Base-by-base conservation (phyloP, 768 basidiomycete species). In the Daedaleopsis nitida region DNA sequence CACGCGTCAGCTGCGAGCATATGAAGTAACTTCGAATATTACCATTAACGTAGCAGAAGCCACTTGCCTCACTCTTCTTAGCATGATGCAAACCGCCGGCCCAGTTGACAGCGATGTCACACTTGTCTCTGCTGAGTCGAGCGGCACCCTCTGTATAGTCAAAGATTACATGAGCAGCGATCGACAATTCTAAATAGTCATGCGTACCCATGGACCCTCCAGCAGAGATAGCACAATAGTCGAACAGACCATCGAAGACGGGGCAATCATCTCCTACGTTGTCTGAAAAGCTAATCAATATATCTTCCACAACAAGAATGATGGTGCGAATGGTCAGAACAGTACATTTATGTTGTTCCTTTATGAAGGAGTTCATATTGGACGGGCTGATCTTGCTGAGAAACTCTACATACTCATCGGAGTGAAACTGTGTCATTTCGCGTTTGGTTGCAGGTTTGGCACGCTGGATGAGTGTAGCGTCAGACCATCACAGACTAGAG, bases 11-110 rank as follows among this genome's bases (percentile, higher is more conserved):
- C 11, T 23, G 37, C 38, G 23, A 52, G 52, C n/a, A 17, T 27
- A 8, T 24, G 19, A 35, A 24, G 17, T 23, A 12, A 44, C 23
- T 43, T 32, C 27, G 27, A 32, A 3, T 7, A 7, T 32, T 60
- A 95, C 95, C 96, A 69, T 98, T 98, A 47, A 98, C 93, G 73
- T 98, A 99, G 77, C 97, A 99, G 75, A 99, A 99, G 1, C 97
- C 97, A 68, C 93, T 96, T 0, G 97, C 97, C 77, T 99, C 97
- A 47, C 94, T 94, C 80, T 98, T 99, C 79, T 98, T 99, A 3
- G 97, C 95, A 71, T 99, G 97, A 73, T 99, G 97, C 48, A 99
- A 80, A 16, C 97, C 97, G 14, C 97, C 97, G 10, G 97, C 96
- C 97, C 97, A 99, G 70, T 99, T 99, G 57, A 99, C 87, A 3